These are phyloP conservation scores for Pichia norvegensis DNA, from an alignment of 1,139 yeast species.

Conservation along the genomic window DNA sequence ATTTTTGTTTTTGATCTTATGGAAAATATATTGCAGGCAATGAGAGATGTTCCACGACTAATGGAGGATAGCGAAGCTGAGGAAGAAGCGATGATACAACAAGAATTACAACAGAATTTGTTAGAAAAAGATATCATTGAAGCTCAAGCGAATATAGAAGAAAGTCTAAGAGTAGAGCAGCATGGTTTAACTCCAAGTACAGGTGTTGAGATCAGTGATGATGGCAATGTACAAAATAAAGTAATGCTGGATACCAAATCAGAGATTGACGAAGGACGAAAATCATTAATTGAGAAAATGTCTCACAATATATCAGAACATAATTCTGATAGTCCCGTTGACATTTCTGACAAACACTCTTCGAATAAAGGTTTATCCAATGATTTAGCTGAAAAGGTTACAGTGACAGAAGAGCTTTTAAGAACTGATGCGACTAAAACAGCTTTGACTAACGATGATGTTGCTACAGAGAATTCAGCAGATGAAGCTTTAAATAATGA, in stretches of 20 bases:
- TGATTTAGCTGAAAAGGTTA: no score
- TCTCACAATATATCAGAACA: background rate
- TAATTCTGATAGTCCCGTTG: background rate
- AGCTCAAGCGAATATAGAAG: background rate
- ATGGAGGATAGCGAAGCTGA: conserved; percentile 12
- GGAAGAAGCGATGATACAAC: background rate
- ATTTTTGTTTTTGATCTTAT: conserved; percentile 16
- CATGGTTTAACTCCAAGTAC: background rate
- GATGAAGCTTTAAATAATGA: no score
- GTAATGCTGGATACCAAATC: background rate
- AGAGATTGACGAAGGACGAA: background rate
- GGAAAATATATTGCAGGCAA: conserved; percentile 7
- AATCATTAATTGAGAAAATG: background rate
- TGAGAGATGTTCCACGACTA: conserved; percentile 5
- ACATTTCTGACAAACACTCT: no score
- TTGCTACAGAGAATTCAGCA: no score
- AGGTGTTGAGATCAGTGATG: background rate
- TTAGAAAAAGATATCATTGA: background rate
- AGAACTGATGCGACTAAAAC: no score
- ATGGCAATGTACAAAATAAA: background rate
- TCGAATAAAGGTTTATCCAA: no score
- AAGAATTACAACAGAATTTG: background rate
- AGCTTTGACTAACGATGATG: no score
- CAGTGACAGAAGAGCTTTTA: no score
- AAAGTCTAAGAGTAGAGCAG: background rate